These are phyloP conservation scores for Solanum pennellii DNA, from an alignment of 257 asterid species.

Conservation along the genomic window DNA sequence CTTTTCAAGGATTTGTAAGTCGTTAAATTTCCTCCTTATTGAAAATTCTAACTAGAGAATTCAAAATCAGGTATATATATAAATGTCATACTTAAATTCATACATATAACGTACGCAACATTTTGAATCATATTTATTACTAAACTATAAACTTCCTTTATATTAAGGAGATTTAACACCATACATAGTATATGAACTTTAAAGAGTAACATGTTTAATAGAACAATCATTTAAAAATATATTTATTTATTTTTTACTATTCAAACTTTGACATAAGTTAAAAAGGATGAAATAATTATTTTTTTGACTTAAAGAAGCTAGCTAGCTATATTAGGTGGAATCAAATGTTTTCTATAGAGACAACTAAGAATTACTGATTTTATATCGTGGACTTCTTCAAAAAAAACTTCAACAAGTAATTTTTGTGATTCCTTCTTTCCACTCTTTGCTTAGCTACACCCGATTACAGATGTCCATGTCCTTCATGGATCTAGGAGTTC, in stretches of 20 bases:
- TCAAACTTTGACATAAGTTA: not conserved
- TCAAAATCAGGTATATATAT: not conserved
- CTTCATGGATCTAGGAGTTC: not conserved
- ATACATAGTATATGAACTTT: not conserved
- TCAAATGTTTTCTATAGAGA: not conserved
- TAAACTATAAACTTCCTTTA: not conserved
- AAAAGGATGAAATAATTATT: not conserved
- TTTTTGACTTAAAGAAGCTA: not conserved
- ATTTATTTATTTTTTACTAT: not conserved
- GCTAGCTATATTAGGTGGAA: not conserved
- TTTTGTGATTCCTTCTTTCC: not conserved
- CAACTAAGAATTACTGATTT: not conserved
- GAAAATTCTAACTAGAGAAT: not conserved
- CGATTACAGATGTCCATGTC: not conserved
- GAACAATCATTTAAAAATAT: no score
- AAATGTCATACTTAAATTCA: not conserved
- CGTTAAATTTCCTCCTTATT: not conserved
- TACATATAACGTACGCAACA: not conserved
- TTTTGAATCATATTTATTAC: not conserved
- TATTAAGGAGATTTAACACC: not conserved
- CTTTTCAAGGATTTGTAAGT: slow-evolving; percentile 46
- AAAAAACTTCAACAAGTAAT: not conserved
- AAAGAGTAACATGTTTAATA: not conserved
- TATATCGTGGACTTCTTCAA: not conserved
- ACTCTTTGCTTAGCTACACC: not conserved